These are phyloP conservation scores for Neurospora sp. DNA, from an alignment of 2,329 filamentous ascomycete genomes.

Conservation along the genomic window DNA sequence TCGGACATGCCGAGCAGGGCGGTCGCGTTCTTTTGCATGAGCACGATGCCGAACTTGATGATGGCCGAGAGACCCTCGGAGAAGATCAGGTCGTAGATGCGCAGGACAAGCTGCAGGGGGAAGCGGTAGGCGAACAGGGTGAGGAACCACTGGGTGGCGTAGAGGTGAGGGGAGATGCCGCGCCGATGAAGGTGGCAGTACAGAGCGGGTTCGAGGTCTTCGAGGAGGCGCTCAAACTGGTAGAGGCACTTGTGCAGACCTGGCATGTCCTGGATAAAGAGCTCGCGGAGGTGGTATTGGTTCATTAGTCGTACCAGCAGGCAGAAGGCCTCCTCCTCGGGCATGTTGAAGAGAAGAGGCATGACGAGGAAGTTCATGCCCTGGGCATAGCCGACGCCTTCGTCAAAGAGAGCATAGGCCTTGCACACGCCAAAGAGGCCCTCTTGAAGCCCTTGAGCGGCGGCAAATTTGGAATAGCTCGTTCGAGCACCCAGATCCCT, in stretches of 20 bases:
- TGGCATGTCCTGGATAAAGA: slow-evolving; percentile 94
- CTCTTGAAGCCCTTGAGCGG: slow-evolving; percentile 83
- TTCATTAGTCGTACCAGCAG: slow-evolving; percentile 92
- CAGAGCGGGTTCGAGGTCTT: slow-evolving; percentile 86
- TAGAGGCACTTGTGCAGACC: slow-evolving; percentile 88
- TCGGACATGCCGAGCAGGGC: slow-evolving; percentile 76
- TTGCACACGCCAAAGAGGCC: slow-evolving; percentile 94
- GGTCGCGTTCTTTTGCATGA: slow-evolving; percentile 89
- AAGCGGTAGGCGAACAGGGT: slow-evolving; percentile 98
- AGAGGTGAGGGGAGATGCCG: slow-evolving; percentile 81
- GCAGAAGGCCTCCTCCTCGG: slow-evolving; percentile 93
- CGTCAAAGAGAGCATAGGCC: slow-evolving; percentile 91
- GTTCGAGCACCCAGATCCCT: slow-evolving; percentile 86
- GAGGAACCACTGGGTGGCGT: slow-evolving; percentile 98
- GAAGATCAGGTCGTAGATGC: slow-evolving; percentile 91
- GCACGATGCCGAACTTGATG: slow-evolving; percentile 83
- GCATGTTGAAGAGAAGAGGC: slow-evolving; percentile 96
- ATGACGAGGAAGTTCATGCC: slow-evolving; percentile 99
- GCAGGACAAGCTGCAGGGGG: slow-evolving; percentile 86
- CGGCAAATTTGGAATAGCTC: slow-evolving; percentile 92
- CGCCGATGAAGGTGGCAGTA: slow-evolving; percentile 89
- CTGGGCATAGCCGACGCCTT: slow-evolving; percentile 90
- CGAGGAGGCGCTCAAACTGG: slow-evolving; percentile 86
- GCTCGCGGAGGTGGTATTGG: slow-evolving; percentile 82
- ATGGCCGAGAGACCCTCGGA: slow-evolving; percentile 90